Percentiles rank a stretch among this genome's conserved stretches.
Conservation (phyloP, 2,329 filamentous ascomycete genomes). For the Beauveria varroae region DNA sequence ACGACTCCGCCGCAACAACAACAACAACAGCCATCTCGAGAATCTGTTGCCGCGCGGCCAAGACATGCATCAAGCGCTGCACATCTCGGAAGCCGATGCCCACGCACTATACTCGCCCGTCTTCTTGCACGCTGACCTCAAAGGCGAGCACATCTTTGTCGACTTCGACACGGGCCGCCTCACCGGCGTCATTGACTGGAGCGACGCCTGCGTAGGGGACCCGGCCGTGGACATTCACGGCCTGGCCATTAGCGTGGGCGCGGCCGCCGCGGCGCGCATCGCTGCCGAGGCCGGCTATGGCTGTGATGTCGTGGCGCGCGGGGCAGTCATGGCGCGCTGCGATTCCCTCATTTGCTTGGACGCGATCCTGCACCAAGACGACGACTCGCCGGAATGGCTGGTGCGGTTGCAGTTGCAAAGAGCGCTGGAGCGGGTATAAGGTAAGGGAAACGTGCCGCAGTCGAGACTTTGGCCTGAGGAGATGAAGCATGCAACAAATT, state of each 20-base stretch:
- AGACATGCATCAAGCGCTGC: neutral
- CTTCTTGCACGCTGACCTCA: conserved; percentile 6
- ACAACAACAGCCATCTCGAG: neutral
- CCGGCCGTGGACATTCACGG: conserved; percentile 1
- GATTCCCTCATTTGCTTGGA: neutral
- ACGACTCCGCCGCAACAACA: neutral
- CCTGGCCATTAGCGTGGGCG: conserved; percentile 7
- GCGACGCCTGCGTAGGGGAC: conserved; percentile 6
- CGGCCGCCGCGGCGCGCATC: neutral
- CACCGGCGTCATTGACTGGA: conserved; percentile 10
- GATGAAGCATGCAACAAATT: neutral
- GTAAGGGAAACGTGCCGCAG: too few species aligned
- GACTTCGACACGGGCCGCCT: conserved; percentile 1
- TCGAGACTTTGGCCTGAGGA: too few species aligned
- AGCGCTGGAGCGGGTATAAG: neutral
- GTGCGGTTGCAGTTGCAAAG: neutral
- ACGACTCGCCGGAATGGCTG: conserved; percentile 9
- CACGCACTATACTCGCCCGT: neutral
- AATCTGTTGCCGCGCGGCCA: neutral
- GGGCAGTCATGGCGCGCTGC: neutral
- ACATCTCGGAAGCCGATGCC: neutral
- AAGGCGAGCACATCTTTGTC: conserved; percentile 10
- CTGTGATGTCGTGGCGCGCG: neutral
- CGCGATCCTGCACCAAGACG: neutral
- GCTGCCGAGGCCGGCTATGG: neutral